Evolutionary conservation across 2,329 filamentous ascomycete genomes (phyloP).

Genomic region (Lecanicillium sp.): DNA sequence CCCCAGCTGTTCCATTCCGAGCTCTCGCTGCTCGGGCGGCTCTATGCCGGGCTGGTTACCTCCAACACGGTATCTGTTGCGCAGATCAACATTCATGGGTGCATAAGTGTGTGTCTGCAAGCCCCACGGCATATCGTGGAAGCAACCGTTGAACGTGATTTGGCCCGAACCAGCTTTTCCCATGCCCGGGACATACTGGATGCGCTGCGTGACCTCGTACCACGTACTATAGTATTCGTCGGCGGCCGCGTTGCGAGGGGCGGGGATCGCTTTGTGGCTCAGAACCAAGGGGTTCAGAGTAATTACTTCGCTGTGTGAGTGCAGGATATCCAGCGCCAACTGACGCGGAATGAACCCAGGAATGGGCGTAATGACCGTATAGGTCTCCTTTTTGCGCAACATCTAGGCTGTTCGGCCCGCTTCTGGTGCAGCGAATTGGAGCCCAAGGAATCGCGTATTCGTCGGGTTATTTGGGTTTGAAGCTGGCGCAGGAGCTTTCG

Average conservation of each 20-base stretch:
- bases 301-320: slow-evolving; percentile 64
- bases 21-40: slow-evolving; percentile 51
- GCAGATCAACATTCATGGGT: slow-evolving; percentile 57
- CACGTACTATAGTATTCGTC: slow-evolving; percentile 68
- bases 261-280: slow-evolving; percentile 53
- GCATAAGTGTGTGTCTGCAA: slow-evolving; percentile 66
- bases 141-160: slow-evolving; percentile 63
- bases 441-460: neutral
- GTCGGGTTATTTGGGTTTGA: slow-evolving; percentile 3
- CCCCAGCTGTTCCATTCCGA: slow-evolving; percentile 50
- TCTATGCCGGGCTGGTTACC: slow-evolving; percentile 63
- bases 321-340: slow-evolving; percentile 64
- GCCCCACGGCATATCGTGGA: slow-evolving; percentile 66
- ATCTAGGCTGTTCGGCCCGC: slow-evolving; percentile 25
- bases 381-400: slow-evolving; percentile 55
- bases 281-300: slow-evolving; percentile 63
- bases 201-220: slow-evolving; percentile 65
- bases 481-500: neutral
- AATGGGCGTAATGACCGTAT: slow-evolving; percentile 63
- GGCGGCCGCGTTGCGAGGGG: slow-evolving; percentile 57
- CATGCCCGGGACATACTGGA: slow-evolving; percentile 60
- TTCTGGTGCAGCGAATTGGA: neutral
- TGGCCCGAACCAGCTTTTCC: slow-evolving; percentile 57
- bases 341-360: slow-evolving; percentile 63
- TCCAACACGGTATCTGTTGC: slow-evolving; percentile 60